Base-by-base conservation (phyloP, 345 rosid genomes). In the Eucalyptus caleyi region DNA sequence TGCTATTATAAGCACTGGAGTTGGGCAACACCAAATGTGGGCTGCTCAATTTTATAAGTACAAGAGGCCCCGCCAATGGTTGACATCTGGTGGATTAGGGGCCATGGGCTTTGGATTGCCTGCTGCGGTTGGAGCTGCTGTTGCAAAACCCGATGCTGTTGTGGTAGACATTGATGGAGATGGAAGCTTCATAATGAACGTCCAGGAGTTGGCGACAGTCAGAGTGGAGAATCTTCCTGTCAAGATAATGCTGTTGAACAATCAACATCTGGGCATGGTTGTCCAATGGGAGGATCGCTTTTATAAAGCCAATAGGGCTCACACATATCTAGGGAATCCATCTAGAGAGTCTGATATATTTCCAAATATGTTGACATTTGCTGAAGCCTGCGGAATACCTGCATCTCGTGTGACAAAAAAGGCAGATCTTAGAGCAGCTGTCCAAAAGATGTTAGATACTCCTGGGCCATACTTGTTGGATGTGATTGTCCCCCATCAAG, bases 21-120 rank as follows among this genome's bases (percentile, higher is more conserved):
- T 97, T 37, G 99, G 99, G 23, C 99, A 98, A 87, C 99, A 98
- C 95, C 99, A 98, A 87, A 97, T 97, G 99, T 98, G 98, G 99
- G 98, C 99, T 45, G 99, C 99, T 42, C 99, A 98, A 88, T 97
- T 96, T 91, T 98, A 98, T 94, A 98, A 96, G 92, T 98, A 97
- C 91, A 94, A 91, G 90, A 97, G 91, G 88, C 97, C 99, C 24
- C 96, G 97, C 72, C 99, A 97, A 89, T 98, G 98, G 99, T 86
- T 98, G 90, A 94, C 99, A 3, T 98, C 99, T 5, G 97, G 94
- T 14, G 99, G 99, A 7, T 94, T 98, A 37, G 99, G 99, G 30
- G 99, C 99, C 54, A 98, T 98, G 99, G 99, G 99, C 86, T 98
- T 98, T 53, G 99, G 99, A 87, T 92, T 98, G 88, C 99, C 99